Evolutionary conservation across 2,329 filamentous ascomycete genomes (phyloP), one percentile per base, ranked within the genome.

Genomic region (Stachybotrys elegans): DNA sequence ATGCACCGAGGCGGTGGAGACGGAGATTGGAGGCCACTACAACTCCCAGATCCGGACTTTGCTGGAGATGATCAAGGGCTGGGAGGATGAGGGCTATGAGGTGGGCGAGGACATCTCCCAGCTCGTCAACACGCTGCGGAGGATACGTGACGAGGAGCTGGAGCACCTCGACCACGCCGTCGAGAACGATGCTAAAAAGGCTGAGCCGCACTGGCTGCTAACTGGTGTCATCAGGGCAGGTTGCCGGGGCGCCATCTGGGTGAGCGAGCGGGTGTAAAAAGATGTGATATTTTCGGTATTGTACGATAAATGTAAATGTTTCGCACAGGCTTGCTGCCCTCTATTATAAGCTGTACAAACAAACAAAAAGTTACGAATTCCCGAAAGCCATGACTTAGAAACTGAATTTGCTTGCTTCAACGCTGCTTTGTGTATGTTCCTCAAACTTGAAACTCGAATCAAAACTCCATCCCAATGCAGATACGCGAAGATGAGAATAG

Each of bases 1-100:
- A 12, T 98, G 93, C 63, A 97, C 93, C 1, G 93, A 98, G 68
- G 93, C 93, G 1, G 92, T 98, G 2, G 93, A 98, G 74, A 98
- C 92, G 6, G 93, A 97, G 71, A 98, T 98, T 50, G 93, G 93
- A 3, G 82, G 82, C 22, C 93, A 98, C 68, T 98, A 98, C 65
- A 97, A 97, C 62, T 82, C 83, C 51, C 93, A 98, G 69, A 89
- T 98, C 34, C 74, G 88, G 21, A 78, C 80, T 43, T 69, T 98
- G 55, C 65, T 97, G 31, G 83, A 86, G 49, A 96, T 95, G 84
- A 79, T 88, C 45, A 73, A 78, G 7, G 78, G 84, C 51, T 88
- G 90, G 73, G 80, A 92, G 66, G 73, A 71, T 8, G 76, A 83
- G 40, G 91, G 91, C 1, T 89, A 94, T 61, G 86, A 87, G 37